Evolutionary conservation across 148 eudicot genomes (phyloP).

Genomic region (Cornus florida): DNA sequence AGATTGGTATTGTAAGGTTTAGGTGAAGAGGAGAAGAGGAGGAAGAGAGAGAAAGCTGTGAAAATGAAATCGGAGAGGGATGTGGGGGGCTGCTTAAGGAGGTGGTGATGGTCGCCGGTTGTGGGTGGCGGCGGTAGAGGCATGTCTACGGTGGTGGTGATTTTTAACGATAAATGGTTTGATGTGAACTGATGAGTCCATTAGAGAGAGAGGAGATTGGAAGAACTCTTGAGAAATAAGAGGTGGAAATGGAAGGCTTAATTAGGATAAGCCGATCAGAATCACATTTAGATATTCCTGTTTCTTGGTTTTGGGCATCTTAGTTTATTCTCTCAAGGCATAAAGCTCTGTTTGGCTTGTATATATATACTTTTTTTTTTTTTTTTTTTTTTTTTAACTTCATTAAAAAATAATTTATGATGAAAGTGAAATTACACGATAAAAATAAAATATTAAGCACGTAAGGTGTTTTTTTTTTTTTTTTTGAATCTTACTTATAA

Average conservation of each 20-base stretch:
- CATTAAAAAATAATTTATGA: too few relatives aligned
- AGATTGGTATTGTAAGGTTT: slow-evolving; percentile 38
- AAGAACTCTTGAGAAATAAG: not conserved
- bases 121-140: slow-evolving; percentile 34
- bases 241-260: slow-evolving; percentile 1
- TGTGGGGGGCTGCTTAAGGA: slow-evolving; percentile 33
- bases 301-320: too few relatives aligned
- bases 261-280: not conserved
- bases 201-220: not conserved
- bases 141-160: slow-evolving; percentile 16
- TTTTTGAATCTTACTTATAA: too few relatives aligned
- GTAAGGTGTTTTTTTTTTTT: too few relatives aligned
- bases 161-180: not conserved
- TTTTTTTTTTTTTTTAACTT: too few relatives aligned
- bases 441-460: too few relatives aligned
- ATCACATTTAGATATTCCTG: too few relatives aligned
- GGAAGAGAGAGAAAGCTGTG: slow-evolving; percentile 68
- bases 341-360: too few relatives aligned
- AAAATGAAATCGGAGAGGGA: slow-evolving; percentile 67
- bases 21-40: slow-evolving; percentile 55
- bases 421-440: too few relatives aligned
- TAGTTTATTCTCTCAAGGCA: too few relatives aligned
- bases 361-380: too few relatives aligned
- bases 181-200: not conserved
- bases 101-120: slow-evolving; percentile 33